phyloP scores from a whole-genome alignment of 768 basidiomycete species.

The Asterophora parasitica region DNA sequence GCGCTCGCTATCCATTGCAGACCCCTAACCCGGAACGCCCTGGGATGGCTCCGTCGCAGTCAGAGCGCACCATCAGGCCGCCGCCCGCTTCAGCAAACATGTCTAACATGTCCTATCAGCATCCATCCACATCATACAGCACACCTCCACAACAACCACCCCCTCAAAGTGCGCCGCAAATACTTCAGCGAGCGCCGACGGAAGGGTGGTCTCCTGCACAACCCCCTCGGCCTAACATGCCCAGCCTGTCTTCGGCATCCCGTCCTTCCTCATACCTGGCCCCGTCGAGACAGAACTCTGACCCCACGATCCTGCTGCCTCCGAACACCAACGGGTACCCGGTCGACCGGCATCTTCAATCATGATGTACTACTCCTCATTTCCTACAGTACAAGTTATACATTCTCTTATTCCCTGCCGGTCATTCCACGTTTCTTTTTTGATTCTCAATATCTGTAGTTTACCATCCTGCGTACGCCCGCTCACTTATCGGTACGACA shows the following conservation, averaged over 20 bases:
- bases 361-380: conserved; percentile 31
- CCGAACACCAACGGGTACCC: conserved; percentile 45
- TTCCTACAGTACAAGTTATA: conserved; percentile 24
- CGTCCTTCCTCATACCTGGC: conserved; percentile 51
- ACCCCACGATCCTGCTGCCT: conserved; percentile 33
- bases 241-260: conserved; percentile 32
- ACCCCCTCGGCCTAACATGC: conserved; percentile 34
- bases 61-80: conserved; percentile 35
- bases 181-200: conserved; percentile 10
- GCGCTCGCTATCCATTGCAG: conserved; percentile 32
- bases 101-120: conserved; percentile 37
- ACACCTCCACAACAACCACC: conserved; percentile 37
- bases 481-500: conserved; percentile 45
- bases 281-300: conserved; percentile 37
- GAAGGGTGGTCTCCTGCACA: conserved; percentile 46
- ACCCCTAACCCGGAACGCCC: conserved; percentile 45
- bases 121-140: conserved; percentile 24
- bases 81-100: conserved; percentile 30
- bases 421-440: conserved; percentile 28
- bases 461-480: conserved; percentile 37
- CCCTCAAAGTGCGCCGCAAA: conserved; percentile 16
- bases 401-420: conserved; percentile 21
- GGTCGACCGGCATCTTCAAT: conserved; percentile 43
- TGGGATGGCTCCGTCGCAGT: conserved; percentile 34
- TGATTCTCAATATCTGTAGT: conserved; percentile 59